Evolutionary conservation across 140 eudicot genomes (phyloP).

Genomic region (Anethum foeniculum): DNA sequence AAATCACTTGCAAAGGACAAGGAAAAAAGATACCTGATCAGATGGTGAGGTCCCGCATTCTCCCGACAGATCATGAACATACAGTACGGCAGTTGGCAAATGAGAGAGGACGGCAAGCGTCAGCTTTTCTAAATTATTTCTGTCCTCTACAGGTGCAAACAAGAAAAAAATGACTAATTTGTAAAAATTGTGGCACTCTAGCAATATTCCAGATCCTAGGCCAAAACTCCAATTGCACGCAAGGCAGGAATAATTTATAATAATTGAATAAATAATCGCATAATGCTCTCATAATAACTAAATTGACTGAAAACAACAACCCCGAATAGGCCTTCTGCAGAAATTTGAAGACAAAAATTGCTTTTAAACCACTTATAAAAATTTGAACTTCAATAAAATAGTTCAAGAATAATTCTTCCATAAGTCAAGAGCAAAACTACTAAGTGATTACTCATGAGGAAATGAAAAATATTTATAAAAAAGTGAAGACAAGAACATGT

Average conservation of each 20-base stretch:
- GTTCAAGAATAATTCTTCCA: neutral
- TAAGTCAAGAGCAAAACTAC: neutral
- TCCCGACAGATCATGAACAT: constrained; percentile 91
- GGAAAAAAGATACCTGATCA: constrained; percentile 60
- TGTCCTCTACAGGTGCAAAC: constrained; percentile 58
- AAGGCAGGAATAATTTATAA: neutral
- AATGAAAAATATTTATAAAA: neutral
- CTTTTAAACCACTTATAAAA: neutral
- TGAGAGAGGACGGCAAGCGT: constrained; percentile 87
- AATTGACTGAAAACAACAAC: neutral
- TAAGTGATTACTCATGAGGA: neutral
- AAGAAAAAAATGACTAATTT: constrained; percentile 9
- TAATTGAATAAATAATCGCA: neutral
- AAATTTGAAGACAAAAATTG: neutral
- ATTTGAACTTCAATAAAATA: neutral
- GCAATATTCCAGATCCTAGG: neutral
- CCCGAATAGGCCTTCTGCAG: neutral
- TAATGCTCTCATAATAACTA: neutral
- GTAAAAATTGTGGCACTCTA: neutral
- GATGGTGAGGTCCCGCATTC: constrained; percentile 95
- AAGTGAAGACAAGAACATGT: neutral
- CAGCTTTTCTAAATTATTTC: constrained; percentile 87
- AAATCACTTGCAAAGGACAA: neutral
- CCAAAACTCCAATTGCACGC: neutral
- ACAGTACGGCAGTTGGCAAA: constrained; percentile 85